Percentiles rank a stretch among this genome's conserved stretches.
Evolutionary conservation across 2,329 filamentous ascomycete genomes (phyloP).

Genomic region (Trichoderma oligosporum): DNA sequence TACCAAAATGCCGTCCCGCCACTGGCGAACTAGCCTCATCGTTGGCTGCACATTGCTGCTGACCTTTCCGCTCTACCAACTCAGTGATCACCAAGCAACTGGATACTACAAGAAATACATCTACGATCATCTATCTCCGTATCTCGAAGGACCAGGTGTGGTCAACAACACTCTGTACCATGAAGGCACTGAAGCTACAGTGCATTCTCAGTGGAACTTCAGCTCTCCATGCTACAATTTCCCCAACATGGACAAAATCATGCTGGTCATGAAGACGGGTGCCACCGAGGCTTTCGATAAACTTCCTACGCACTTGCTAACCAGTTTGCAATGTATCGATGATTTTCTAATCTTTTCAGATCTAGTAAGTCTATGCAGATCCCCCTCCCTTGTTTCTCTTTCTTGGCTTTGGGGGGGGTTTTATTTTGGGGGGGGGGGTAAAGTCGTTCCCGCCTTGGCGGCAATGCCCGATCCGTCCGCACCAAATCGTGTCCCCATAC

Average conservation of each 20-base stretch:
- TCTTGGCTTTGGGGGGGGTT: neutral
- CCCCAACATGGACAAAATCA: conserved; percentile 42
- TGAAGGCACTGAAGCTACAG: conserved; percentile 33
- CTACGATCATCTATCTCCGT: conserved; percentile 32
- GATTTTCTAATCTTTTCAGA: conserved; percentile 58
- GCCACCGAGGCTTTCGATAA: conserved; percentile 53
- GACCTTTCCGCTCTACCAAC: conserved; percentile 31
- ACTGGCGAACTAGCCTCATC: conserved; percentile 29
- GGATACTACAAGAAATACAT: conserved; percentile 27
- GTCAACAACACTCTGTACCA: conserved; percentile 41
- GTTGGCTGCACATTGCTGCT: conserved; percentile 30
- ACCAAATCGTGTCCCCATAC: no score
- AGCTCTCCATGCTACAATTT: conserved; percentile 40
- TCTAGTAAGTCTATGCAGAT: conserved; percentile 33
- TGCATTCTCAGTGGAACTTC: conserved; percentile 37
- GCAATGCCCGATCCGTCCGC: neutral
- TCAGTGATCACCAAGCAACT: conserved; percentile 28
- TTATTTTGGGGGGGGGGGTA: no score
- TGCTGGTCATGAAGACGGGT: conserved; percentile 57
- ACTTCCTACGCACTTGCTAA: conserved; percentile 54
- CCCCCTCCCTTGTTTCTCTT: no score
- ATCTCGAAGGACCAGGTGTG: conserved; percentile 28
- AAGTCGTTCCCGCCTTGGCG: conserved; percentile 13
- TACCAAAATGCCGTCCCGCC: conserved; percentile 24
- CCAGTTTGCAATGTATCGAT: conserved; percentile 50